phyloP scores from a whole-genome alignment of 805 yeast genomes.

The Barnettozyma botsteinii region DNA sequence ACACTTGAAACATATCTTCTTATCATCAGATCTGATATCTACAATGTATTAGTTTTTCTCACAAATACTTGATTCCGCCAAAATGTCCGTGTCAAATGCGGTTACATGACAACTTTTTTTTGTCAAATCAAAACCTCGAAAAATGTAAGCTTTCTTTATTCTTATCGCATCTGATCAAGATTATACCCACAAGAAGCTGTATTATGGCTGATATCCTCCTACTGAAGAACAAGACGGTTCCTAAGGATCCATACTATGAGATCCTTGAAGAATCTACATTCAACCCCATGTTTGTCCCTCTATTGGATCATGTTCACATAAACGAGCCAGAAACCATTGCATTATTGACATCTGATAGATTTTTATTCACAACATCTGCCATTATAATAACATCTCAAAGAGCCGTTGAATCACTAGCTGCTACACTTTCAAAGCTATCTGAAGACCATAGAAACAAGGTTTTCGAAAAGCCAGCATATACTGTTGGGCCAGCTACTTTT shows the following conservation, averaged over 20 bases:
- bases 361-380: conserved; percentile 37
- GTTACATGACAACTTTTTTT: not conserved
- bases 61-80: no score
- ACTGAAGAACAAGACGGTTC: conserved; percentile 66
- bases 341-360: conserved; percentile 39
- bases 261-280: conserved; percentile 33
- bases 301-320: conserved; percentile 59
- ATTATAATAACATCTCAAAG: conserved; percentile 85
- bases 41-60: not conserved
- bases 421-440: conserved; percentile 29
- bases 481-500: conserved; percentile 90
- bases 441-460: conserved; percentile 24
- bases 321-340: conserved; percentile 39
- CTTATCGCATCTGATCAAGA: no score
- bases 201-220: conserved; percentile 37
- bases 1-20: no score
- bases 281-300: conserved; percentile 59
- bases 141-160: not conserved
- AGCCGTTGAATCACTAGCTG: conserved; percentile 74
- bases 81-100: not conserved
- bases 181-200: not conserved
- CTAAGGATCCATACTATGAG: conserved; percentile 60
- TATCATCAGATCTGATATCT: no score
- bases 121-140: not conserved
- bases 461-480: conserved; percentile 54